These are phyloP conservation scores for Mortierella sp. DNA, from an alignment of 371 early-diverging fungal species.

Conservation along the genomic window DNA sequence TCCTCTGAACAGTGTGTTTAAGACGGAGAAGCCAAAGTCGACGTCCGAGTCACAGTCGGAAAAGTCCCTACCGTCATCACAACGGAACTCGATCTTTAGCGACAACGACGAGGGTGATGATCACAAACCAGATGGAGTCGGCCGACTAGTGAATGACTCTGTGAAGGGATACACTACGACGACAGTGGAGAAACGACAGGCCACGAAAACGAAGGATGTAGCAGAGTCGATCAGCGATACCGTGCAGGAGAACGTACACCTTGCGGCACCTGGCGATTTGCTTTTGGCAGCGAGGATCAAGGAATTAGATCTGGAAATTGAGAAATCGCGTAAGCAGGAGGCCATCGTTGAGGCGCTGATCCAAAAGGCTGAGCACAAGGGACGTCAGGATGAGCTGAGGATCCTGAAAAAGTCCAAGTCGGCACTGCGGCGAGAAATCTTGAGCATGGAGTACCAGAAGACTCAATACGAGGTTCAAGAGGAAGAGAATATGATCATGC, in stretches of 20 bases:
- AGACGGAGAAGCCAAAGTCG: background rate
- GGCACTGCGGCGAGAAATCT: conserved; percentile 71
- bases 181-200: background rate
- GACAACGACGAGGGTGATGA: background rate
- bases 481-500: conserved; percentile 76
- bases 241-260: conserved; percentile 62
- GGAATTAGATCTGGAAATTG: conserved; percentile 67
- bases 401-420: conserved; percentile 73
- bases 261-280: conserved; percentile 80
- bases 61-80: background rate
- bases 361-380: conserved; percentile 67
- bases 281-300: conserved; percentile 70
- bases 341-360: conserved; percentile 77
- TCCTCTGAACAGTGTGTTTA: conserved; percentile 18
- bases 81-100: background rate
- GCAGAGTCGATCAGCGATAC: conserved; percentile 20
- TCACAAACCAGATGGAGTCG: conserved; percentile 5
- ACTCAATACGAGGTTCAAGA: conserved; percentile 74
- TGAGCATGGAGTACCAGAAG: conserved; percentile 76
- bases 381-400: conserved; percentile 68
- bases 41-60: background rate
- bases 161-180: conserved; percentile 9
- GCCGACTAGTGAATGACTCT: conserved; percentile 15
- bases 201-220: background rate
- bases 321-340: conserved; percentile 74